Percentiles rank a stretch among this genome's conserved stretches.
These are phyloP conservation scores for Daldinia eschscholtzii DNA, from an alignment of 2,329 filamentous ascomycete species.

Conservation along the genomic window DNA sequence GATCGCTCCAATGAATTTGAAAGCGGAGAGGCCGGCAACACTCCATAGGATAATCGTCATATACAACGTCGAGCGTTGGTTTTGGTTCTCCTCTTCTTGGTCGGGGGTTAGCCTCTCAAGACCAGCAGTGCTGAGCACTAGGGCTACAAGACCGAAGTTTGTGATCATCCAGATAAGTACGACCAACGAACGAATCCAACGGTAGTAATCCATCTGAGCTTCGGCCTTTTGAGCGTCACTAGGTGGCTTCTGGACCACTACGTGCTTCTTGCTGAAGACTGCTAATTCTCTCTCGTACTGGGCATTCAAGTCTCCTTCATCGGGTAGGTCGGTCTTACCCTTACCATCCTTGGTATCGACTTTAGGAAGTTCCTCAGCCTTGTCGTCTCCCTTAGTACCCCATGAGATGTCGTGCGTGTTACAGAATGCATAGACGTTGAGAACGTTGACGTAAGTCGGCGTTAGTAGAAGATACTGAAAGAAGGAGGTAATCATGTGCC, in stretches of 20 bases:
- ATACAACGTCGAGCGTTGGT: slow-evolving; percentile 79
- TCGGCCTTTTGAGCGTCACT: slow-evolving; percentile 72
- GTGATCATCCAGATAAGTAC: slow-evolving; percentile 97
- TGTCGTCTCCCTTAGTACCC: slow-evolving; percentile 98
- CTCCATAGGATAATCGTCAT: slow-evolving; percentile 90
- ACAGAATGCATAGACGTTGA: slow-evolving; percentile 99
- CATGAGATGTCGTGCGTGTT: slow-evolving; percentile 98
- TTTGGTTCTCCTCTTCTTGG: slow-evolving; percentile 59
- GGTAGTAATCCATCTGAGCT: slow-evolving; percentile 98
- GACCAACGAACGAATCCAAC: slow-evolving; percentile 91
- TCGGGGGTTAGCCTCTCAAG: slow-evolving; percentile 73
- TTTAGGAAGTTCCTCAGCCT: slow-evolving; percentile 88
- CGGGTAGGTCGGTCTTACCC: slow-evolving; percentile 95
- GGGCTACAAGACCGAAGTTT: slow-evolving; percentile 88
- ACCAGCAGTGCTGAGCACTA: slow-evolving; percentile 88
- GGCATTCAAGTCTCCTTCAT: slow-evolving; percentile 93
- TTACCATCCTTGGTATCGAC: slow-evolving; percentile 89
- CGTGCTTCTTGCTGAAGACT: slow-evolving; percentile 79
- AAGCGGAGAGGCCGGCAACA: slow-evolving; percentile 84
- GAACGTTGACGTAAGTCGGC: slow-evolving; percentile 96
- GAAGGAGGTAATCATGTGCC: slow-evolving; percentile 99
- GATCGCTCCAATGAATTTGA: slow-evolving; percentile 88
- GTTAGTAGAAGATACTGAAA: slow-evolving; percentile 94
- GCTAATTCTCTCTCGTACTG: slow-evolving; percentile 90
- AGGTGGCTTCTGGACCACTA: slow-evolving; percentile 75